Evolutionary conservation across 2,329 filamentous ascomycete species (phyloP).

Genomic region (Penicillium thymicola): DNA sequence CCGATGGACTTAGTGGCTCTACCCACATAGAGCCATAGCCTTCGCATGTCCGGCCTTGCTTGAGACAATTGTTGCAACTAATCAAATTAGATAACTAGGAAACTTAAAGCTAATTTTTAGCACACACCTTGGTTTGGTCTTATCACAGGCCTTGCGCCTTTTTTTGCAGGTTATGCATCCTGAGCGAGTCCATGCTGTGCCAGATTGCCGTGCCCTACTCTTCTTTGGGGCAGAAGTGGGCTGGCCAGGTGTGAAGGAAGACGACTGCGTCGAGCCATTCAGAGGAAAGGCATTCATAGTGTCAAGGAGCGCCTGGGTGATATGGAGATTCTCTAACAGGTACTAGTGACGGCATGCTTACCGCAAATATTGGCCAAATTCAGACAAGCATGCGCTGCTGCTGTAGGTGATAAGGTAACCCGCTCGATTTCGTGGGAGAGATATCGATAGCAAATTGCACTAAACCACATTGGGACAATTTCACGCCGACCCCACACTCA

Average conservation of each 20-base stretch:
- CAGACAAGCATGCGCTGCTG: constrained; percentile 3
- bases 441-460: constrained; percentile 19
- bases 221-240: constrained; percentile 17
- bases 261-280: constrained; percentile 7
- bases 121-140: constrained; percentile 35
- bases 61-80: constrained; percentile 31
- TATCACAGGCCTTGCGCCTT: constrained; percentile 39
- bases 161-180: constrained; percentile 42
- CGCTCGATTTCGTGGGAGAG: constrained; percentile 12
- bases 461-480: constrained; percentile 23
- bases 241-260: constrained; percentile 2
- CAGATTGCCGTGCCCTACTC: constrained; percentile 24
- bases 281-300: constrained; percentile 10
- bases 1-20: constrained; percentile 32
- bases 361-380: constrained; percentile 3
- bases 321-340: not conserved
- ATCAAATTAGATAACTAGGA: not conserved
- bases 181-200: constrained; percentile 37
- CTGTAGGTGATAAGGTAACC: not conserved
- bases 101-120: not conserved
- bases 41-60: constrained; percentile 35
- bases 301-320: not conserved
- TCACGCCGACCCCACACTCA: constrained; percentile 14
- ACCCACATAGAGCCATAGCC: constrained; percentile 40
- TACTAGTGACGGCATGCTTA: constrained; percentile 8